Percentiles rank a stretch among this genome's conserved stretches.
These are phyloP conservation scores for Datisca glomerata DNA, from an alignment of 306 rosid species.

Conservation along the genomic window DNA sequence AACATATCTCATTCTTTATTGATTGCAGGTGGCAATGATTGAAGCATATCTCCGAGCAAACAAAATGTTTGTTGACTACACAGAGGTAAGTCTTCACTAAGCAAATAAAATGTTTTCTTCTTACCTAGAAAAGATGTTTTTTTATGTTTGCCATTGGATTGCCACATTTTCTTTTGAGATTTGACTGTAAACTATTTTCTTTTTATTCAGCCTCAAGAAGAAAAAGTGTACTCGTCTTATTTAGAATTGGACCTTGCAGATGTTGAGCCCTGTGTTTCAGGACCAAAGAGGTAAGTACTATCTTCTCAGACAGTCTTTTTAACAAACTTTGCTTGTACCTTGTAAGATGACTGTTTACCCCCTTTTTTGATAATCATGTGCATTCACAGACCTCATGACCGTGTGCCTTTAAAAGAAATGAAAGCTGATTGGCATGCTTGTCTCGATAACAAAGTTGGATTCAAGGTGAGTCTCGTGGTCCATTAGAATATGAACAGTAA, in stretches of 20 bases:
- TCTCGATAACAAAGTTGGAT: conserved; percentile 86
- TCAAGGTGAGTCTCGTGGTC: conserved; percentile 52
- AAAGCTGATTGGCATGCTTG: conserved; percentile 88
- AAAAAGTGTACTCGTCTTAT: conserved; percentile 74
- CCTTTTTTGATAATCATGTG: neutral
- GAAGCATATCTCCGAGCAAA: conserved; percentile 3
- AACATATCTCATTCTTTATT: neutral
- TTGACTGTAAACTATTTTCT: conserved; percentile 18
- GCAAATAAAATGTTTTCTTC: neutral
- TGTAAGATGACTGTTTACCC: neutral
- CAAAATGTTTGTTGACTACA: conserved; percentile 6
- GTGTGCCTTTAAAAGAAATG: conserved; percentile 87
- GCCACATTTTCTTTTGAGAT: neutral
- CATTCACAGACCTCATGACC: conserved; percentile 79
- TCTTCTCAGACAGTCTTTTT: neutral
- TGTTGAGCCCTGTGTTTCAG: conserved; percentile 88
- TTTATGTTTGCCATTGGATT: neutral
- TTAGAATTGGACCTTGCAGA: conserved; percentile 64
- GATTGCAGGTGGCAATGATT: neutral
- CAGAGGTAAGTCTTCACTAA: neutral
- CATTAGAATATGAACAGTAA: too few species aligned
- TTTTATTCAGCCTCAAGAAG: conserved; percentile 64
- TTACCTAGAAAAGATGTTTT: neutral
- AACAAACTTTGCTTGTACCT: too few species aligned
- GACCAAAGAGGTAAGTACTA: conserved; percentile 73